Percentiles rank a stretch among this genome's conserved stretches.
These are phyloP conservation scores for Lactarius deliciosus DNA, from an alignment of 768 basidiomycete species.

Conservation along the genomic window DNA sequence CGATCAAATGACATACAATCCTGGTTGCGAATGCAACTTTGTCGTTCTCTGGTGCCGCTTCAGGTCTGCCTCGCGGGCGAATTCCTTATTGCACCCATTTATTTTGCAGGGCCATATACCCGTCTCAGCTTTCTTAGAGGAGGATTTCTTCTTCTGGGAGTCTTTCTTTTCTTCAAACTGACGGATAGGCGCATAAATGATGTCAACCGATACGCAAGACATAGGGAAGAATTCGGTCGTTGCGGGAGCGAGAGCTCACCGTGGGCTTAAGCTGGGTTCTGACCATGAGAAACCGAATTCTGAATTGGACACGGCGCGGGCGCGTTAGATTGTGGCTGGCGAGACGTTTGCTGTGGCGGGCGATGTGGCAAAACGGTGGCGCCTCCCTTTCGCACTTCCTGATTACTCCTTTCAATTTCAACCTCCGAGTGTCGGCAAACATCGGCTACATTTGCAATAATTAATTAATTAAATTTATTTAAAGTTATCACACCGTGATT, in stretches of 20 bases:
- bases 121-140: constrained; percentile 47
- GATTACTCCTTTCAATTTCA: constrained; percentile 5
- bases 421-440: constrained; percentile 26
- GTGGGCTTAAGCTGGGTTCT: constrained; percentile 33
- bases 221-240: constrained; percentile 31
- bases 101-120: constrained; percentile 79
- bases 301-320: constrained; percentile 8
- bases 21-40: constrained; percentile 70
- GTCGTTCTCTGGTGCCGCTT: constrained; percentile 82
- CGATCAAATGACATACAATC: constrained; percentile 52
- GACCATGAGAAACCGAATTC: constrained; percentile 30
- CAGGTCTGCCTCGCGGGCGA: constrained; percentile 78
- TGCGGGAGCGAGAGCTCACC: constrained; percentile 38
- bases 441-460: constrained; percentile 7
- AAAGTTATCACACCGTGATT: constrained; percentile 31
- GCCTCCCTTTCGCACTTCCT: constrained; percentile 20
- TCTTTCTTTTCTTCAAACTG: constrained; percentile 47
- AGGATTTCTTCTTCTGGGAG: constrained; percentile 40
- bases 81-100: constrained; percentile 78
- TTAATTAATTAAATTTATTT: not conserved
- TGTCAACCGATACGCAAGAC: constrained; percentile 20
- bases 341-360: constrained; percentile 29
- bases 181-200: constrained; percentile 25
- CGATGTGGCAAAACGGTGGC: constrained; percentile 29
- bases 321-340: constrained; percentile 27